A percentile compares a stretch with the other conserved stretches of the same genome.
These are phyloP conservation scores for Lactifluus echinatus DNA, from an alignment of 768 basidiomycete genomes.

Conservation along the genomic window DNA sequence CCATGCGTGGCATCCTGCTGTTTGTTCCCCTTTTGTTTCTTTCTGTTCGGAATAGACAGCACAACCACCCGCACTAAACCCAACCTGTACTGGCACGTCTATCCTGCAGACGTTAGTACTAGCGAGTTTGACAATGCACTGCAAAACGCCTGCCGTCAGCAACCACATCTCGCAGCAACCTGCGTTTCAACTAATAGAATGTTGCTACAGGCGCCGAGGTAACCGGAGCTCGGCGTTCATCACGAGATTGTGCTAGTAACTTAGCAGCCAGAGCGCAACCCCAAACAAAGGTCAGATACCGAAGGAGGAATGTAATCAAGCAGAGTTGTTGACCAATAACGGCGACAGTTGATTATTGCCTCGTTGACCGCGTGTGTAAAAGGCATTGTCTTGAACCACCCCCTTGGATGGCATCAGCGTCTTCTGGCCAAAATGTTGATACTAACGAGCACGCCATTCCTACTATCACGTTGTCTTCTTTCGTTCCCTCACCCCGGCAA, in stretches of 20 bases:
- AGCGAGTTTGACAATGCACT: background rate
- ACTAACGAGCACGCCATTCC: background rate
- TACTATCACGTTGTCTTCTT: background rate
- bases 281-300: background rate
- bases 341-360: background rate
- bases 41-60: background rate
- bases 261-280: background rate
- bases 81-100: background rate
- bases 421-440: no score
- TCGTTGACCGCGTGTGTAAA: background rate
- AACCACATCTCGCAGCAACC: background rate
- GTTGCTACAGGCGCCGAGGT: background rate
- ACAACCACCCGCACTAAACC: background rate
- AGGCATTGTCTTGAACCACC: background rate
- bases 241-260: background rate
- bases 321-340: background rate
- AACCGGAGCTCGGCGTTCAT: background rate
- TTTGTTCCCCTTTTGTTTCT: background rate
- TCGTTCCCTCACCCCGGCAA: background rate
- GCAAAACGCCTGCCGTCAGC: background rate
- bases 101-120: background rate
- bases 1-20: conserved; percentile 1
- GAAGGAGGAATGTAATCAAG: background rate
- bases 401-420: background rate
- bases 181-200: background rate